These are phyloP conservation scores for Oryza officinalis DNA, from an alignment of 176 grass and related monocot species.

Conservation along the genomic window DNA sequence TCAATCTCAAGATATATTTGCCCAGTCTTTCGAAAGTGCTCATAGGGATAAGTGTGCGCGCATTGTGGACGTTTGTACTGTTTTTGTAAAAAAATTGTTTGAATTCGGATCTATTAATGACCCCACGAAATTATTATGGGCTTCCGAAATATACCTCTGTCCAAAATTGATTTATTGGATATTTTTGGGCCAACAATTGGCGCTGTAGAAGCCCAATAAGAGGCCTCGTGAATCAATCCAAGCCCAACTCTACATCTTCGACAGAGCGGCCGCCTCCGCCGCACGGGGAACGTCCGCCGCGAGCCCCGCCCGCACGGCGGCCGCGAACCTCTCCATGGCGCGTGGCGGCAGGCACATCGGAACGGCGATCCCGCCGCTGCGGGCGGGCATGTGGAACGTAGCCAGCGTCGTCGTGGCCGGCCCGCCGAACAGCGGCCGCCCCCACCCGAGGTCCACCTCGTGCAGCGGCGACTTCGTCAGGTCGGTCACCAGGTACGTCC, in stretches of 20 bases:
- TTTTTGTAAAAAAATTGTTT: too few species aligned
- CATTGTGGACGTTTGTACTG: too few species aligned
- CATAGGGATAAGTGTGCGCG: too few species aligned
- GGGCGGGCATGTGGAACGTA: slow-evolving; percentile 17
- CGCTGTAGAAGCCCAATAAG: too few species aligned
- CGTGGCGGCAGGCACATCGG: slow-evolving; percentile 25
- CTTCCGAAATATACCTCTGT: too few species aligned
- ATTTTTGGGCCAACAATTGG: too few species aligned
- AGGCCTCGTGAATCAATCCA: too few species aligned
- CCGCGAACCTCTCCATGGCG: slow-evolving; percentile 32
- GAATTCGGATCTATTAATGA: too few species aligned
- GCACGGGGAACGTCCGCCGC: neutral
- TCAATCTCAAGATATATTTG: too few species aligned
- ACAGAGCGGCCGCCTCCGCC: neutral
- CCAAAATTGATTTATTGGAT: too few species aligned
- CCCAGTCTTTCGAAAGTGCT: too few species aligned
- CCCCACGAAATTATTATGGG: too few species aligned
- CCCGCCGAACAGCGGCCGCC: slow-evolving; percentile 28
- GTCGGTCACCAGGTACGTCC: slow-evolving; percentile 42
- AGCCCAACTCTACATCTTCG: neutral
- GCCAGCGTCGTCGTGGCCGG: slow-evolving; percentile 38
- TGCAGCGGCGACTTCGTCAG: slow-evolving; percentile 36
- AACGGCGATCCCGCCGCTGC: slow-evolving; percentile 29
- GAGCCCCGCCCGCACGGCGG: neutral
- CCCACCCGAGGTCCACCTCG: slow-evolving; percentile 43